Base-by-base conservation (phyloP, 1,284 basidiomycete species). In the Microbotryum lychnidis-dioicae region DNA sequence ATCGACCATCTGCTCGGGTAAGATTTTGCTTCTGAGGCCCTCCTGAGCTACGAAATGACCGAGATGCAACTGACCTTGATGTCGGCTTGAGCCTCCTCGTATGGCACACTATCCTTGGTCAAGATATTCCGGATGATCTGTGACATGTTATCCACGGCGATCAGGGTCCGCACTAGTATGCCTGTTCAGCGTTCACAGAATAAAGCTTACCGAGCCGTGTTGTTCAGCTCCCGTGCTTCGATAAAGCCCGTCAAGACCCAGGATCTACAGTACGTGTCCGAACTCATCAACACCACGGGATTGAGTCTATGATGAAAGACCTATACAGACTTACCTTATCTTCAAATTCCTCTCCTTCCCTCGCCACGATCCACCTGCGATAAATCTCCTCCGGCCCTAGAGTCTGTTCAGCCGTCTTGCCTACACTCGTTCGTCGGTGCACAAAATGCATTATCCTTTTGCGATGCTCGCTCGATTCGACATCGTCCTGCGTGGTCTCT, bases 61-160 rank as follows among this genome's bases (percentile, higher is more conserved):
- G 7, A 31, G 31, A 31, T 31, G 31, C 27, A 14, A 50, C 63
- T 12, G 7, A 61, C 64, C 45, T 60, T 51, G 31, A 66, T 63
- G 44, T 66, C 64, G 9, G 29, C 21, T 2, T 50, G 50, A 8
- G 64, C 49, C 31, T 61, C 58, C 7, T 52, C 54, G 33, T 66
- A 66, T 14, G 64, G 53, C 33, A 60, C 61, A 12, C 62, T 58
- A 21, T 66, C 62, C 10, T 62, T 61, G 37, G 62, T 66, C 25
- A 63, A 60, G 21, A 66, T 60, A n/a, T 52, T 50, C 2, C 64
- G 58, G 21, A 66, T 66, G 3, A 56, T 53, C 62, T 63, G 54
- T 3, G 25, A 4, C 4, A 16, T 18, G 37, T 42, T 14, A 31
- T 18, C 37, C 5, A 10, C 6, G 16, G 37, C 14, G 37, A 42